Conservation (phyloP, 768 basidiomycete species). For the Clathrus columnatus region DNA sequence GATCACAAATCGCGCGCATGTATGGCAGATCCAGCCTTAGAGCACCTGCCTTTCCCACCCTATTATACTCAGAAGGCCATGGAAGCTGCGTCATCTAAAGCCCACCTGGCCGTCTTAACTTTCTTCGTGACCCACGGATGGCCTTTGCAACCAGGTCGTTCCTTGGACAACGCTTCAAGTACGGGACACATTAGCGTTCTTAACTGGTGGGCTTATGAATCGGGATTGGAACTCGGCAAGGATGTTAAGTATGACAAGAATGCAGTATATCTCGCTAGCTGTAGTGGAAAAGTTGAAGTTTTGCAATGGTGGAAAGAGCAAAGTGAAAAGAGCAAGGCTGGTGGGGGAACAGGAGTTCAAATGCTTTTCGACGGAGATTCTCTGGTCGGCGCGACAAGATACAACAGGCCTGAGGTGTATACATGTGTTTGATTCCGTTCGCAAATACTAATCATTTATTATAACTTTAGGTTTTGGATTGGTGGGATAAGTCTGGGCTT, state of each 20-base stretch:
- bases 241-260: constrained; percentile 58
- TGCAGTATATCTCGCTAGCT: constrained; percentile 70
- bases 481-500: constrained; percentile 79
- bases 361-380: constrained; percentile 75
- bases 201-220: constrained; percentile 73
- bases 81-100: constrained; percentile 70
- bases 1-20: constrained; percentile 36
- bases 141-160: constrained; percentile 77
- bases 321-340: constrained; percentile 3
- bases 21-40: not conserved
- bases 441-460: not conserved
- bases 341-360: constrained; percentile 49
- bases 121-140: constrained; percentile 27
- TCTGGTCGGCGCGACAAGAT: constrained; percentile 68
- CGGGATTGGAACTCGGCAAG: constrained; percentile 50
- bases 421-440: not conserved
- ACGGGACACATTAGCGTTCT: constrained; percentile 68
- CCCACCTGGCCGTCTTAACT: constrained; percentile 64
- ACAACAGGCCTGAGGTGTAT: constrained; percentile 65
- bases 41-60: constrained; percentile 31
- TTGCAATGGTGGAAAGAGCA: constrained; percentile 71
- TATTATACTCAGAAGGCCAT: constrained; percentile 76
- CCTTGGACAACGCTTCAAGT: constrained; percentile 78
- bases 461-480: constrained; percentile 39
- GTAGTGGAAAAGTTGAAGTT: constrained; percentile 70